These are phyloP conservation scores for Pythium biforme DNA, from an alignment of 352 stramenopile species.

Conservation along the genomic window DNA sequence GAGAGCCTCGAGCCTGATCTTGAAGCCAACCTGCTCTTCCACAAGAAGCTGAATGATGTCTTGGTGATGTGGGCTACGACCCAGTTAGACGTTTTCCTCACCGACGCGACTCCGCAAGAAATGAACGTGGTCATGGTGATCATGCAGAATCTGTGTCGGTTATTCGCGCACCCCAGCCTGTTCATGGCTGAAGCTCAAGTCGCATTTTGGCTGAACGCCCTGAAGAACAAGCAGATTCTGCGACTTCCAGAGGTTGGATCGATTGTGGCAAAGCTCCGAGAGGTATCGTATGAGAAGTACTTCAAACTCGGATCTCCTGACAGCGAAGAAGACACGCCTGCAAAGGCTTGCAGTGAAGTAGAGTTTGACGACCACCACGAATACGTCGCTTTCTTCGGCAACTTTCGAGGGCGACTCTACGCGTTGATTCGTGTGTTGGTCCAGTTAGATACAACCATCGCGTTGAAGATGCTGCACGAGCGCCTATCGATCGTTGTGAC, in stretches of 20 bases:
- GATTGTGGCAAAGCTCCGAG: conserved; percentile 36
- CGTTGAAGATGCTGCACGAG: conserved; percentile 60
- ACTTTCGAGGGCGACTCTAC: conserved; percentile 79
- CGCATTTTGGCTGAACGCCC: conserved; percentile 65
- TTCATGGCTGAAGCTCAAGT: conserved; percentile 71
- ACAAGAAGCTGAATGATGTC: conserved; percentile 77
- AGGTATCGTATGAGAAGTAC: conserved; percentile 76
- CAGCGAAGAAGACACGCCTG: conserved; percentile 42
- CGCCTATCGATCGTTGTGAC: conserved; percentile 53
- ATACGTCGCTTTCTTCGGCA: conserved; percentile 73
- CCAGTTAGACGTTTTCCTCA: conserved; percentile 58
- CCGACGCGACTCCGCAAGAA: conserved; percentile 41
- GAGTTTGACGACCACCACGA: conserved; percentile 79
- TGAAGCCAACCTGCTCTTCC: conserved; percentile 54
- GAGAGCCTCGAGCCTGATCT: conserved; percentile 43
- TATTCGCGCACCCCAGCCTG: conserved; percentile 70
- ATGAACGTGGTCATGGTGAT: conserved; percentile 45
- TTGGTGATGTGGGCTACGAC: conserved; percentile 69
- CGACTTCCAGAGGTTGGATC: conserved; percentile 7
- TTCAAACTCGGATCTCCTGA: conserved; percentile 75
- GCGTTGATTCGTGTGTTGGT: conserved; percentile 69
- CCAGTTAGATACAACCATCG: conserved; percentile 44
- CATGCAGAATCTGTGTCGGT: conserved; percentile 45
- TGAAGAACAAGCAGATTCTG: conserved; percentile 70
- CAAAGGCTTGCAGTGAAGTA: conserved; percentile 43